Base-by-base conservation (phyloP, 495 filamentous ascomycete species). In the Glarea lozoyensis region DNA sequence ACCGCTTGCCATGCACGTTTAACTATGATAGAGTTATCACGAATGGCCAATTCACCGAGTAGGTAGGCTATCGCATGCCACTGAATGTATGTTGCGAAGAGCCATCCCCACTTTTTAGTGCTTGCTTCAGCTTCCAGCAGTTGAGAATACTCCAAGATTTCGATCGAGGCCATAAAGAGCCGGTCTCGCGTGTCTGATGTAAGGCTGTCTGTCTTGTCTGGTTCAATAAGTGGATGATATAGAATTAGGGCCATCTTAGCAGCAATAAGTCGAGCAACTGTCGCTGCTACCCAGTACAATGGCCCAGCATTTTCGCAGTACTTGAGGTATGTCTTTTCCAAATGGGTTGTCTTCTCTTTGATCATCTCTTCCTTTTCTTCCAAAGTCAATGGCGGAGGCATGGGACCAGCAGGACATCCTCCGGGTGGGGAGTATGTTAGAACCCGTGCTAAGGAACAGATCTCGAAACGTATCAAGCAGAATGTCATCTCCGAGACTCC, bases 1-100 rank as follows among this genome's bases (percentile, higher is more conserved):
- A 96, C 66, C 0, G 84, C 84, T 10, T 62, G 60, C 90, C 90
- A 97, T 2, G 83, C 88, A 2, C 89, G 75, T 41, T 94, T 84
- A 1, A 85, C 83, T 10, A 82, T 67, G 18, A 61, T 55, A 9
- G 66, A 48, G 16, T 39, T 46, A 50, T 79, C 78, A 17, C 86
- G 77, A 18, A 82, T 74, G 53, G 82, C 82, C 3, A 93, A 69
- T 52, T 96, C 90, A 1, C 85, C 73, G 7, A 94, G 60, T 3
- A 80, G 68, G 52, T 84, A 85, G 1, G 81, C 83, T 2, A 92
- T 70, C 3, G 86, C 84, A 47, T 90, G 83, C 80, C 82, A 87
- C 45, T 90, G 84, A 15, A 81, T 79, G 57, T 89, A 87, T 0
- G 79, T 85, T 53, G 78, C 72, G 62, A 87, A 88, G 7, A 88